Base-by-base conservation (phyloP, 306 rosid species). In the Argentina anserina region DNA sequence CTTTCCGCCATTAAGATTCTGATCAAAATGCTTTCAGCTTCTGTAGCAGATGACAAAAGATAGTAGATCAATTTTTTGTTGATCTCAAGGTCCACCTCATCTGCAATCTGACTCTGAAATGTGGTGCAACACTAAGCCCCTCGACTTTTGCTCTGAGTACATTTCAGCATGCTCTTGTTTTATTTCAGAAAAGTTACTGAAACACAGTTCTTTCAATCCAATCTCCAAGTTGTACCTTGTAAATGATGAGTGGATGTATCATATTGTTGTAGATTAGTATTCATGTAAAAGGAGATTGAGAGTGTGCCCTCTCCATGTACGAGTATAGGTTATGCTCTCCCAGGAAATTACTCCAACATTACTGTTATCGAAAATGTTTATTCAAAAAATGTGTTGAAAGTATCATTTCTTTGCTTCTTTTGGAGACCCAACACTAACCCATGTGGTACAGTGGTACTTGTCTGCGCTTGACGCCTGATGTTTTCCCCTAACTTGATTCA, bases 1-100 rank as follows among this genome's bases (percentile, higher is more conserved):
- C 97, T n/a, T 94, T 84, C 82, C 97, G 96, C 45, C 97, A 94
- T 88, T 94, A 86, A 88, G 61, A 75, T 64, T 26, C 52, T 9
- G 77, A 53, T 66, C 69, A 72, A 45, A 55, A 18, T 34, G 11
- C 21, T n/a, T 43, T 26, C 37, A 69, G 74, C 62, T 53, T 13
- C 21, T 3, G 60, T 52, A 36, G 67, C 31, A 20, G 79, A 58
- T 69, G 71, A 18, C 60, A 56, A 37, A 29, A 63, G 58, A 62
- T 23, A 31, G 31, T 73, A 71, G 55, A 28, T 63, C 76, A 59
- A 45, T 72, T 78, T 52, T 70, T 58, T 23, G 11, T 47, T 65
- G 65, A 79, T 74, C 64, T 70, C 28, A 65, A 29, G 23, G 70
- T 7, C 67, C 52, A 42, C 12, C 39, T 1, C 36, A 4, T 42